Evolutionary conservation across 2,329 filamentous ascomycete genomes (phyloP).

Genomic region (Trichoderma arundinaceum): DNA sequence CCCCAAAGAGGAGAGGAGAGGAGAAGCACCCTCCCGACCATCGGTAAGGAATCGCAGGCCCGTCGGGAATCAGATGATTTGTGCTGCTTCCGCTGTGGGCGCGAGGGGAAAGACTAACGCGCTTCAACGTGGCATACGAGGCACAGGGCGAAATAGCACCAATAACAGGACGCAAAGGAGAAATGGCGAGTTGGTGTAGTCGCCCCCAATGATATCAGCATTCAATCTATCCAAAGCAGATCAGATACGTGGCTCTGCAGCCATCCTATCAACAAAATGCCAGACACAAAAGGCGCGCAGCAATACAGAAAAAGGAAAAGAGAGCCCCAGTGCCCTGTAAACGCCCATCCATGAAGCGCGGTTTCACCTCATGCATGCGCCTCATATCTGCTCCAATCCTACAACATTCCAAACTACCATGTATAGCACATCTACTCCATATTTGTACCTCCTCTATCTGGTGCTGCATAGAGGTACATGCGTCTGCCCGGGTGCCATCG

Average conservation of each 20-base stretch:
- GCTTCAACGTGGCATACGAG: slow-evolving; percentile 16
- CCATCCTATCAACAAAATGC: neutral
- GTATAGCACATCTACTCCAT: neutral
- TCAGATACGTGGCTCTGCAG: slow-evolving; percentile 13
- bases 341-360: slow-evolving; percentile 4
- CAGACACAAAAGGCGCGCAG: neutral
- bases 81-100: neutral
- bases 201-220: neutral
- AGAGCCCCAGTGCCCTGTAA: neutral
- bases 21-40: slow-evolving; percentile 4
- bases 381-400: slow-evolving; percentile 6
- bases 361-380: slow-evolving; percentile 22
- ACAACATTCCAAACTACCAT: neutral
- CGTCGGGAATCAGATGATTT: slow-evolving; percentile 15
- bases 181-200: neutral
- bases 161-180: neutral
- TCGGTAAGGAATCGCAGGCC: slow-evolving; percentile 14
- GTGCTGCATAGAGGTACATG: neutral
- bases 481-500: neutral
- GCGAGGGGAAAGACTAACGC: slow-evolving; percentile 1
- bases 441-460: neutral
- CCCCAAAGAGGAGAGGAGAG: neutral
- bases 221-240: neutral
- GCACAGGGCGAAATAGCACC: neutral
- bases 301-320: neutral